A percentile compares a stretch with the other conserved stretches of the same genome.
Evolutionary conservation across 1,284 basidiomycete genomes (phyloP).

Genomic region (Cutaneotrichosporon sp.): DNA sequence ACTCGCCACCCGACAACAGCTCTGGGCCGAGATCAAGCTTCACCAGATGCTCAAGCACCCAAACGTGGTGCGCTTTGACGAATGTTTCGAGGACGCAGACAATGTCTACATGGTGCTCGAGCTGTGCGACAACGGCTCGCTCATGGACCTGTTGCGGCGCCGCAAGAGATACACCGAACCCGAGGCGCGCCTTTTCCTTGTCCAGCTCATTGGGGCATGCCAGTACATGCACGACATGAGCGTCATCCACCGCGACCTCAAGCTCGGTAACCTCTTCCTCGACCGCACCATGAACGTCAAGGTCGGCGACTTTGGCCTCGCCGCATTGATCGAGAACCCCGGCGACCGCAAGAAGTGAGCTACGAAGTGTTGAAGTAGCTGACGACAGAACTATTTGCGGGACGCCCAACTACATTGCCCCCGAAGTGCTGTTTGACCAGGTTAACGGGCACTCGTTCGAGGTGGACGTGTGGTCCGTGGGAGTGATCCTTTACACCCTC

Average conservation of each 20-base stretch:
- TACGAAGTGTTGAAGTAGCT: not conserved
- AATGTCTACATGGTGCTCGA: conserved; percentile 98
- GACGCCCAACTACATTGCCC: conserved; percentile 98
- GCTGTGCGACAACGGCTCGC: conserved; percentile 71
- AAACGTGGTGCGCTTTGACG: conserved; percentile 86
- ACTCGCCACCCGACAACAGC: conserved; percentile 49
- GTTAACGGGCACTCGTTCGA: conserved; percentile 96
- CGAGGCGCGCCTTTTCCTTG: conserved; percentile 85
- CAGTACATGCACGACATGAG: conserved; percentile 93
- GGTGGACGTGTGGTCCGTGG: conserved; percentile 96
- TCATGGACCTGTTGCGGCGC: conserved; percentile 84
- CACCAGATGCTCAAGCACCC: conserved; percentile 86
- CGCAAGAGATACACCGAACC: conserved; percentile 86
- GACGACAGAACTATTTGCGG: conserved; percentile 77
- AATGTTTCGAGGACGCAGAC: conserved; percentile 91
- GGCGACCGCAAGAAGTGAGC: conserved; percentile 87
- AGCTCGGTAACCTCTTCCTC: conserved; percentile 92
- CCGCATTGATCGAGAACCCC: conserved; percentile 90
- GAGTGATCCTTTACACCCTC: conserved; percentile 94
- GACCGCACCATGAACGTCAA: conserved; percentile 91
- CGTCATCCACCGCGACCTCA: conserved; percentile 94
- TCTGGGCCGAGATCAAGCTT: conserved; percentile 98
- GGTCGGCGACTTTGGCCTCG: conserved; percentile 95
- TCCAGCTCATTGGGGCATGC: conserved; percentile 91
- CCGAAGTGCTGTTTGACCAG: conserved; percentile 93